Conservation (phyloP, 768 basidiomycete genomes). For the Clavaria fumosa region DNA sequence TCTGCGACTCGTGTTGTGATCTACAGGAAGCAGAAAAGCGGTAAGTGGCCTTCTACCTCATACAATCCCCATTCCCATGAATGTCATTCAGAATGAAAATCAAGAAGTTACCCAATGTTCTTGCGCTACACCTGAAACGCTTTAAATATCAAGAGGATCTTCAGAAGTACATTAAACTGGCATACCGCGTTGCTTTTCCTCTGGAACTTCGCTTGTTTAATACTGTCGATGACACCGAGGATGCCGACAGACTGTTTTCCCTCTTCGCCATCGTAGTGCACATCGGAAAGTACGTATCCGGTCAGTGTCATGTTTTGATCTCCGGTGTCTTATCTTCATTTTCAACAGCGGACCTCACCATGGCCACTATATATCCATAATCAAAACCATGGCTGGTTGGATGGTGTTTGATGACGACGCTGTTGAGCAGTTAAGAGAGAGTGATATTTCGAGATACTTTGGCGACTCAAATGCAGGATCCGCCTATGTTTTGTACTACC, state of each 20-base stretch:
- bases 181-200: constrained; percentile 95
- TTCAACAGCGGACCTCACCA: constrained; percentile 80
- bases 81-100: constrained; percentile 78
- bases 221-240: constrained; percentile 83
- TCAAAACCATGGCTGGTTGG: constrained; percentile 77
- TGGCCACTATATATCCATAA: constrained; percentile 93
- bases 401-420: constrained; percentile 92
- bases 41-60: constrained; percentile 26
- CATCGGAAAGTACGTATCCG: constrained; percentile 75
- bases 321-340: constrained; percentile 8
- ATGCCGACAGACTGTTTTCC: constrained; percentile 87
- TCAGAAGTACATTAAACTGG: constrained; percentile 83
- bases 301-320: constrained; percentile 4
- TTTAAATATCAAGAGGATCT: constrained; percentile 97
- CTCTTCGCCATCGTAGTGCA: constrained; percentile 98
- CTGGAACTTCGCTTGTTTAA: constrained; percentile 91
- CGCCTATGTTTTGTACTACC: constrained; percentile 96
- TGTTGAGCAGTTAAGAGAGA: constrained; percentile 76
- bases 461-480: constrained; percentile 80
- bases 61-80: constrained; percentile 3
- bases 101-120: constrained; percentile 86
- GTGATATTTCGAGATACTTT: constrained; percentile 86
- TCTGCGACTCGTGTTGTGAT: constrained; percentile 93
- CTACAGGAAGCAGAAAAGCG: constrained; percentile 97
- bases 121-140: constrained; percentile 91